phyloP scores from a whole-genome alignment of 768 basidiomycete genomes.

The Dendrothele bispora region DNA sequence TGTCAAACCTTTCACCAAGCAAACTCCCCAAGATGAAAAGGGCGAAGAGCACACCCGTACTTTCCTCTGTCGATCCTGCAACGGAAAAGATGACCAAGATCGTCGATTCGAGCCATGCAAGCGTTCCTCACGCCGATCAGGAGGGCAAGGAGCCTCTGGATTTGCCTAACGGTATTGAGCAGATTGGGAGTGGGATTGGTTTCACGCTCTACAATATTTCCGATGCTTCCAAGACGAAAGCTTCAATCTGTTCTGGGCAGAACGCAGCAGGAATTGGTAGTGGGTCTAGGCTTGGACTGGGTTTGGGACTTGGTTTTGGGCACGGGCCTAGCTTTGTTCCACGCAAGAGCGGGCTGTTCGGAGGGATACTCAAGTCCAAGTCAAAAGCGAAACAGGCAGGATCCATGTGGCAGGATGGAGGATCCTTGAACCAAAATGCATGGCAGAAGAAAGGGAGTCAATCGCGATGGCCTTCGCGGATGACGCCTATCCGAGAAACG shows the following conservation, averaged over 20 bases:
- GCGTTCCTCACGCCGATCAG: constrained; percentile 1
- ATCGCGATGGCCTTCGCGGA: no score
- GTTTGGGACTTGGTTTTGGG: constrained; percentile 3
- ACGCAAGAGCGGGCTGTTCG: not conserved
- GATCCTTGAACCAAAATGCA: not conserved
- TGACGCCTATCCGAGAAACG: no score
- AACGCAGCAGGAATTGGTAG: not conserved
- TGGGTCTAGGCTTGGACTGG: not conserved
- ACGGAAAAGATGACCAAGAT: no score
- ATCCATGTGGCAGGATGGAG: not conserved
- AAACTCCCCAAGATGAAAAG: constrained; percentile 5
- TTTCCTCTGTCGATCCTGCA: not conserved
- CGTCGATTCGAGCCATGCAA: no score
- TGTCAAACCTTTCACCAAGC: not conserved
- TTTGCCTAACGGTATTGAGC: constrained; percentile 46
- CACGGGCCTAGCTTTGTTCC: not conserved
- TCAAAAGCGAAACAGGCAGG: not conserved
- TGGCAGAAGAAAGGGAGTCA: no score
- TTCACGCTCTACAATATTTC: constrained; percentile 44
- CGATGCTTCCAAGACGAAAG: constrained; percentile 25
- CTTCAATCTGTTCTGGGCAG: constrained; percentile 25
- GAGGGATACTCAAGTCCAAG: not conserved
- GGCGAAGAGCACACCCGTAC: constrained; percentile 4
- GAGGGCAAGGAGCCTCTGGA: constrained; percentile 9
- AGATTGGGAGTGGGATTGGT: constrained; percentile 53